These are phyloP conservation scores for Nothopassalora personata DNA, from an alignment of 2,329 filamentous ascomycete species.

Conservation along the genomic window DNA sequence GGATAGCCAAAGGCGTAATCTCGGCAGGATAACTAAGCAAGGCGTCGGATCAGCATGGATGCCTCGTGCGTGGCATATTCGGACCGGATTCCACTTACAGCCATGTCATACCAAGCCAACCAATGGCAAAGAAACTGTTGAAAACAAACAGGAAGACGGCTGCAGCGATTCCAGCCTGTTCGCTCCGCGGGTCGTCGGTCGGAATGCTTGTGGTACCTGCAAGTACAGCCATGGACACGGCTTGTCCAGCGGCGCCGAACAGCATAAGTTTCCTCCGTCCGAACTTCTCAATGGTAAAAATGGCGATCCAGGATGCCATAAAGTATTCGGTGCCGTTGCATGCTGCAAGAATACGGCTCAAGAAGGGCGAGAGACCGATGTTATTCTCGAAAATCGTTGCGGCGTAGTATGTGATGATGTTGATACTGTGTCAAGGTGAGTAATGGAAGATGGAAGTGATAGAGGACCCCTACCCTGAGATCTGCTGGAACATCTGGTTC, in stretches of 20 bases:
- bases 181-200: conserved; percentile 7
- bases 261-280: conserved; percentile 65
- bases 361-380: conserved; percentile 47
- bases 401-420: conserved; percentile 34
- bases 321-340: conserved; percentile 53
- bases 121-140: conserved; percentile 35
- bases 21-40: conserved; percentile 23
- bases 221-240: conserved; percentile 29
- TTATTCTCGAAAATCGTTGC: conserved; percentile 50
- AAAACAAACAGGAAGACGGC: conserved; percentile 36
- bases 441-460: too few species aligned
- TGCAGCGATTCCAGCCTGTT: conserved; percentile 34
- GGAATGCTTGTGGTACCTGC: conserved; percentile 26
- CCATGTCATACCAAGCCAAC: conserved; percentile 27
- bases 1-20: conserved; percentile 33
- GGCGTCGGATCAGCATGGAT: not conserved
- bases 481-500: conserved; percentile 45
- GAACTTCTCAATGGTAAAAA: conserved; percentile 46
- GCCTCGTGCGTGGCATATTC: not conserved
- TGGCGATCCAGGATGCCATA: conserved; percentile 44
- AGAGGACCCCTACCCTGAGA: conserved; percentile 21
- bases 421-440: conserved; percentile 3
- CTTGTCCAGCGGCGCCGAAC: conserved; percentile 50
- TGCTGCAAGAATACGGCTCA: conserved; percentile 47
- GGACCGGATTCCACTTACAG: not conserved